A percentile compares a stretch with the other conserved stretches of the same genome.
Evolutionary conservation across 305 asterid species (phyloP).

Genomic region (Vinca major): DNA sequence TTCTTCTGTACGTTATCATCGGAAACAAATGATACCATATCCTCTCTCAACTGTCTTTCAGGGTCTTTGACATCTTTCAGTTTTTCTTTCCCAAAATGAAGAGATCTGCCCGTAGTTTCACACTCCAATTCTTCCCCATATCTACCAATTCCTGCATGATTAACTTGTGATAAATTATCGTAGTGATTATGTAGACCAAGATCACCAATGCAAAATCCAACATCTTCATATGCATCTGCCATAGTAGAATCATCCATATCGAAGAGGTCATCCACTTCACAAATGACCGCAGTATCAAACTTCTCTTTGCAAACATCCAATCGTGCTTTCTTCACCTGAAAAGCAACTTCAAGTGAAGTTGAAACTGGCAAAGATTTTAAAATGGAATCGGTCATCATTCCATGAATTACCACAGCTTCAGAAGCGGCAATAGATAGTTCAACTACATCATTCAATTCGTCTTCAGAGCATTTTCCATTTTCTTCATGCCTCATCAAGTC

Average conservation of each 20-base stretch:
- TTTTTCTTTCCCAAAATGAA: constrained; percentile 15
- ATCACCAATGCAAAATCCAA: constrained; percentile 29
- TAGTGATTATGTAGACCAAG: constrained; percentile 24
- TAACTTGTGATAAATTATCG: constrained; percentile 44
- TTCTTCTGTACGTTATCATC: constrained; percentile 22
- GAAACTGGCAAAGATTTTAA: constrained; percentile 37
- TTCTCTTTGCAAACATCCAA: constrained; percentile 36
- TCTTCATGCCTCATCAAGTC: constrained; percentile 28
- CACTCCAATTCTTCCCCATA: constrained; percentile 23
- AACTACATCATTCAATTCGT: constrained; percentile 30
- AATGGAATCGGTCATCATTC: constrained; percentile 34
- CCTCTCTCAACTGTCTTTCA: constrained; percentile 21
- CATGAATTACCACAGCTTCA: constrained; percentile 72
- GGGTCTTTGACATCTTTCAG: constrained; percentile 20
- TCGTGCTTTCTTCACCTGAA: constrained; percentile 70
- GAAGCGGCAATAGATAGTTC: constrained; percentile 80
- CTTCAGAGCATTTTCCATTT: constrained; percentile 24
- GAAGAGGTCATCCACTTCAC: constrained; percentile 39
- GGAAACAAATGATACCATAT: constrained; percentile 19
- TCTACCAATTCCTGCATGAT: constrained; percentile 35
- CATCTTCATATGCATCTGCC: constrained; percentile 64
- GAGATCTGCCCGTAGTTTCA: constrained; percentile 20
- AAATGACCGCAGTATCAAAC: constrained; percentile 18
- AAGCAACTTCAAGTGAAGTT: constrained; percentile 69
- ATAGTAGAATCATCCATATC: constrained; percentile 55